A percentile compares a stretch with the other conserved stretches of the same genome.
phyloP scores from a whole-genome alignment of 176 grass and related monocot genomes.

The Coix lacrymajobi region DNA sequence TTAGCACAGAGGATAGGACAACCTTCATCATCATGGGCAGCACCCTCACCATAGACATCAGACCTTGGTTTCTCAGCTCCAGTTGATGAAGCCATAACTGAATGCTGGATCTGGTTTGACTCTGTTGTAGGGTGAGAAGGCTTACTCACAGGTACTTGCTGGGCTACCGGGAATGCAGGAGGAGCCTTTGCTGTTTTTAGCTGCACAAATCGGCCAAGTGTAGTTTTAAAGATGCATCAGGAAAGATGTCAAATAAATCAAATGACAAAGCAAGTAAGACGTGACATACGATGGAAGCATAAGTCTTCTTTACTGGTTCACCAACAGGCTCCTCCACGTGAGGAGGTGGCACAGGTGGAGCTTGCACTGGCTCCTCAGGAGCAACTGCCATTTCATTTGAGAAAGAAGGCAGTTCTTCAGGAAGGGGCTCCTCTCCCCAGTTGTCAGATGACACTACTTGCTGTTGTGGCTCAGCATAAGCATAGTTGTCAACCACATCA shows the following conservation, averaged over 20 bases:
- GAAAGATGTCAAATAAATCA: constrained; percentile 9
- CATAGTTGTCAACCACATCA: constrained; percentile 46
- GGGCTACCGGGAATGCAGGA: constrained; percentile 20
- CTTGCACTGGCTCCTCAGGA: constrained; percentile 44
- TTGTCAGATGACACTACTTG: constrained; percentile 47
- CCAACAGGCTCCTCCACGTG: constrained; percentile 54
- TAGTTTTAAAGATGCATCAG: constrained; percentile 19
- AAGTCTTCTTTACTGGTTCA: constrained; percentile 83
- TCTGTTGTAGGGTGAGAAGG: constrained; percentile 34
- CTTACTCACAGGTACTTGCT: constrained; percentile 40
- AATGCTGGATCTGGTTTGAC: constrained; percentile 36
- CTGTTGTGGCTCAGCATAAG: constrained; percentile 48
- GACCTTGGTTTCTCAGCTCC: constrained; percentile 45
- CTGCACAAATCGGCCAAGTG: constrained; percentile 32
- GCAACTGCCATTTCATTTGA: constrained; percentile 39
- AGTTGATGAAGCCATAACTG: constrained; percentile 24
- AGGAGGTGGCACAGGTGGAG: constrained; percentile 32
- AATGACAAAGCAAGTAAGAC: constrained; percentile 12
- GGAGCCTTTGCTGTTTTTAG: constrained; percentile 60
- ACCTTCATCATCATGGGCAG: constrained; percentile 79
- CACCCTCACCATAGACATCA: constrained; percentile 54
- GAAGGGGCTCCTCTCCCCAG: constrained; percentile 46
- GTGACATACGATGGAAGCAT: constrained; percentile 83
- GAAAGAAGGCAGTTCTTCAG: constrained; percentile 55
- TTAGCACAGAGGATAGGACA: background rate